Base-by-base conservation (phyloP, 805 yeast genomes). In the Spathaspora passalidarum region DNA sequence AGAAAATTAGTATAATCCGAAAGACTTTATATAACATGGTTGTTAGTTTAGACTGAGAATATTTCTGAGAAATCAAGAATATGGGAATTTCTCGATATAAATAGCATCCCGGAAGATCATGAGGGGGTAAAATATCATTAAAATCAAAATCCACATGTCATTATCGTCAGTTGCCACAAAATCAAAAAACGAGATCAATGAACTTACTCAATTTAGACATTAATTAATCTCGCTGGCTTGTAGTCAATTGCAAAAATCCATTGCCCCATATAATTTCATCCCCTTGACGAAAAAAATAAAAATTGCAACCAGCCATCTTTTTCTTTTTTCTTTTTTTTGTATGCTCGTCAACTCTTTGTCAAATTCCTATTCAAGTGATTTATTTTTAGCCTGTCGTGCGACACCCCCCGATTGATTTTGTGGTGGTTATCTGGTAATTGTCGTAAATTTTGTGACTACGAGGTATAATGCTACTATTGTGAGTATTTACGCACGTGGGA, bases 1-100 rank as follows among this genome's bases (percentile, higher is more conserved):
- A 55, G 20, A 70, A 44, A 8, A 70, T 53, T 40, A 69, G 57
- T 10, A 66, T 38, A 17, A 62, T 46, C 40, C 77, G 55, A 48
- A 70, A 67, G 32, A 67, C 43, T 47, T 59, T 65, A 39, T 66
- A 63, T 61, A 65, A 61, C 47, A 44, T 43, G 38, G 8, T 26
- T 20, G 14, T 13, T 40, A 22, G 9, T 22, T 22, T 22, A 9
- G 9, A 22, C 9, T 22, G 9, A 7, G 9, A 7, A 22, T 7
- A 7, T 22, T 22, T 22, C 9, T 7, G 9, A 29, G 2, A 8
- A 13, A 9, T 13, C 7, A n/a, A n/a, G 34, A 29, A 29, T n/a
- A n/a, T n/a, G n/a, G n/a, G n/a, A 29, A 8, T 29, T 29, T 29
- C 16, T n/a, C 13, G 25, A 22, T 22, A 6, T 22, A 7, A 22